Conservation (phyloP, 768 basidiomycete species). For the Mycena crocata region DNA sequence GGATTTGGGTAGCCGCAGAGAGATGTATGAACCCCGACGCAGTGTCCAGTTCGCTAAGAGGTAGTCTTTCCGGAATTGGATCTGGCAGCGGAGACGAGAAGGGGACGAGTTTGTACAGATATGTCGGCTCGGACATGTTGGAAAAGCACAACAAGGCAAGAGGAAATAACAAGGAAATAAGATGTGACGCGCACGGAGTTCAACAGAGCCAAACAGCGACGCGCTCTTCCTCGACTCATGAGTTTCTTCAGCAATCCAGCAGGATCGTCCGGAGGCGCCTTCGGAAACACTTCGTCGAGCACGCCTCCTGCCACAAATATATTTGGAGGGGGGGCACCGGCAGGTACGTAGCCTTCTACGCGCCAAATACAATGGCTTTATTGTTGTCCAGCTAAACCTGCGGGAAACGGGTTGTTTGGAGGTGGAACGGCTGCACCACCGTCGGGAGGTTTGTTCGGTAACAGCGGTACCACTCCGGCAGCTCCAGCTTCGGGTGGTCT, state of each 20-base stretch:
- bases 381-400: constrained; percentile 37
- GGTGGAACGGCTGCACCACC: constrained; percentile 16
- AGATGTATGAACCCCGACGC: constrained; percentile 65
- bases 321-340: constrained; percentile 30
- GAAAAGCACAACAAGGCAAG: background rate
- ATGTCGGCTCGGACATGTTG: constrained; percentile 52
- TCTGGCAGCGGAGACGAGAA: constrained; percentile 52
- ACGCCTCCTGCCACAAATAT: constrained; percentile 30
- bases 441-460: too few relatives aligned
- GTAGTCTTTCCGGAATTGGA: constrained; percentile 59
- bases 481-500: constrained; percentile 26
- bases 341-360: constrained; percentile 28
- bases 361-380: background rate
- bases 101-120: constrained; percentile 72
- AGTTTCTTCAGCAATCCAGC: constrained; percentile 31
- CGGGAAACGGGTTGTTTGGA: constrained; percentile 27
- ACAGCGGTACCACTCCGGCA: background rate
- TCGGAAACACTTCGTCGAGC: constrained; percentile 15
- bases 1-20: constrained; percentile 63
- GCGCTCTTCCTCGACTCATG: constrained; percentile 23
- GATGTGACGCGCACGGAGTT: background rate
- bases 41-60: constrained; percentile 61
- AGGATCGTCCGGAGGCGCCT: constrained; percentile 8
- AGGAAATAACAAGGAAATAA: constrained; percentile 33
- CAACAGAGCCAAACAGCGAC: constrained; percentile 3